Conservation (phyloP, 2,329 filamentous ascomycete genomes). For the Colletotrichum lini region DNA sequence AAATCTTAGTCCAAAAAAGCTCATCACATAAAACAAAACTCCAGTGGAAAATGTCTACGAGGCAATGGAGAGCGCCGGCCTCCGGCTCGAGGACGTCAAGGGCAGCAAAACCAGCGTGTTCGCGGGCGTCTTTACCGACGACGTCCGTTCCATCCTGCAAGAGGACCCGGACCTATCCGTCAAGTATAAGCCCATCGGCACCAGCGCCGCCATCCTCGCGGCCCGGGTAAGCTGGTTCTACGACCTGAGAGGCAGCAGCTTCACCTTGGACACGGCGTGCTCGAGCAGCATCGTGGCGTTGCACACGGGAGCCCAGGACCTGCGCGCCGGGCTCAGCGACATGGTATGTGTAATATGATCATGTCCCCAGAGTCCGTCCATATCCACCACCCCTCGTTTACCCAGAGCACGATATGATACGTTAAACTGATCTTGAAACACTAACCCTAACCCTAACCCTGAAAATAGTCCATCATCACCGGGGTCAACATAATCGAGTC, state of each 20-base stretch:
- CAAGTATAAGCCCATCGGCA: constrained; percentile 46
- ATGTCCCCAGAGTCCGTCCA: not conserved
- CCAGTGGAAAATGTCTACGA: constrained; percentile 49
- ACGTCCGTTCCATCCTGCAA: not conserved
- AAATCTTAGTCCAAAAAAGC: not conserved
- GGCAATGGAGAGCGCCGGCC: constrained; percentile 53
- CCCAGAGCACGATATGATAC: no score
- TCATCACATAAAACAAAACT: constrained; percentile 46
- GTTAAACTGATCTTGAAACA: not conserved
- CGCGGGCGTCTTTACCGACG: constrained; percentile 64
- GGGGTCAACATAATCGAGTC: constrained; percentile 45
- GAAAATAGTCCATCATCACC: constrained; percentile 42
- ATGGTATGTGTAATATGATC: constrained; percentile 41
- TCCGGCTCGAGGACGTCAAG: constrained; percentile 46
- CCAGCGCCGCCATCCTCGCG: constrained; percentile 44
- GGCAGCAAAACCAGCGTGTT: constrained; percentile 61
- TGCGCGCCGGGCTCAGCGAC: constrained; percentile 49
- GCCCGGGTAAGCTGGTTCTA: constrained; percentile 44
- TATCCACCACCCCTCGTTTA: not conserved
- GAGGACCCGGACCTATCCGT: constrained; percentile 64
- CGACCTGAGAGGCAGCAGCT: constrained; percentile 48
- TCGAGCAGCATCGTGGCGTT: constrained; percentile 51
- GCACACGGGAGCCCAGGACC: constrained; percentile 49
- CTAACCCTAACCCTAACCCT: no score
- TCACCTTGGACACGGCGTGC: constrained; percentile 54